Base-by-base conservation (phyloP, 106 monocot genomes). In the Posidonia australis region DNA sequence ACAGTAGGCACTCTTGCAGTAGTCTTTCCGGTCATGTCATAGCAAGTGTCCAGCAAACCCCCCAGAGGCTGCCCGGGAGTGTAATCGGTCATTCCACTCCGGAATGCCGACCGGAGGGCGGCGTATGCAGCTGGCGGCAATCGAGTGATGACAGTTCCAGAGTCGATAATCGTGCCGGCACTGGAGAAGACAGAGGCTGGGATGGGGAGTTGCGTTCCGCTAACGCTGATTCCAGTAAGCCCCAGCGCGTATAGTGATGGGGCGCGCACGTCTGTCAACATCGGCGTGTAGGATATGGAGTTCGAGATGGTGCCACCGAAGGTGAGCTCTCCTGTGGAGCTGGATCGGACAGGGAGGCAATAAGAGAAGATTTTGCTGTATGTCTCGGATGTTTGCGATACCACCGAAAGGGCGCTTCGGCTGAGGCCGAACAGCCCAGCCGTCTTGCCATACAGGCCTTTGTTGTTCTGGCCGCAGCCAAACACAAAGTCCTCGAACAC, bases 161-260 rank as follows among this genome's bases (percentile, higher is more conserved):
- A 76, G 56, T 76, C 76, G 9, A 77, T 65, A 20, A 77, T 70
- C 5, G 76, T 70, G 13, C 69, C 69, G 18, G 44, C 42, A 0
- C 5, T 46, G 13, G 56, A 27, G 58, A 76, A 70, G 22, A 48
- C 63, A 12, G 52, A 44, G 12, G 75, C 12, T 10, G 62, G 20
- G 9, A 76, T 44, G 28, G 51, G 16, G 9, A 76, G 22, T 13
- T 5, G 9, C 21, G 19, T 6, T 32, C 76, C 65, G 56, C 45
- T 48, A 27, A 76, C 70, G 54, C 63, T 70, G 30, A 76, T 76
- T n/a, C 47, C 76, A 0, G 29, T 62, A 22, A 76, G 48, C 13
- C 23, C 26, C 6, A 76, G 13, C 21, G 29, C 43, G 65, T 76
- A 76, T 16, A 76, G 46, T n/a, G 19, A 18, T 5, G 70, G 56